These are phyloP conservation scores for Colletotrichum sp. DNA, from an alignment of 2,329 filamentous ascomycete species.

Conservation along the genomic window DNA sequence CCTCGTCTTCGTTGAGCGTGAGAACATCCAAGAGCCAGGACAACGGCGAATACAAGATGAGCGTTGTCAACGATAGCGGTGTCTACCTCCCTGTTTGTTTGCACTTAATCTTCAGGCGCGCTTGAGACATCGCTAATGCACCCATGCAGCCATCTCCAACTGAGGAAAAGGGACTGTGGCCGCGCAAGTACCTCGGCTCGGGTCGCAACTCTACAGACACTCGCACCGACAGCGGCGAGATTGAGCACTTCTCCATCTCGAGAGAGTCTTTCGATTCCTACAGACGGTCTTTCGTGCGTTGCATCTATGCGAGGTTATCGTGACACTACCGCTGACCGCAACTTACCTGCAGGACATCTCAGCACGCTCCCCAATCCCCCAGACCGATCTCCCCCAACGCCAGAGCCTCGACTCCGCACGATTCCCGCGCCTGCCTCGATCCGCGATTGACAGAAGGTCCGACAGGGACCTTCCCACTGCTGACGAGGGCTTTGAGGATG, in stretches of 20 bases:
- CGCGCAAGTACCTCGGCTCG: slow-evolving; percentile 51
- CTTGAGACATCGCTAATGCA: slow-evolving; percentile 28
- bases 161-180: slow-evolving; percentile 85
- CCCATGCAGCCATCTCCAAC: slow-evolving; percentile 77
- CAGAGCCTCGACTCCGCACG: slow-evolving; percentile 82
- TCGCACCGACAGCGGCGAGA: slow-evolving; percentile 70
- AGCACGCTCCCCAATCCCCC: slow-evolving; percentile 77
- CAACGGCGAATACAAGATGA: slow-evolving; percentile 79
- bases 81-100: slow-evolving; percentile 85
- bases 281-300: slow-evolving; percentile 87
- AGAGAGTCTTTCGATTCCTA: slow-evolving; percentile 98
- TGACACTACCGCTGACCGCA: background rate
- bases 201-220: slow-evolving; percentile 61
- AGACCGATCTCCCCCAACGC: slow-evolving; percentile 66
- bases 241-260: slow-evolving; percentile 94
- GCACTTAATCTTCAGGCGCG: slow-evolving; percentile 4
- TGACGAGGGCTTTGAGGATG: slow-evolving; percentile 86
- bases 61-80: slow-evolving; percentile 93
- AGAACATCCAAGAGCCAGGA: slow-evolving; percentile 66
- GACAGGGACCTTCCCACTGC: slow-evolving; percentile 68
- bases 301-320: background rate
- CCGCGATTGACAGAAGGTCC: slow-evolving; percentile 61
- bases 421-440: slow-evolving; percentile 66
- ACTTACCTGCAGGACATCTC: slow-evolving; percentile 75
- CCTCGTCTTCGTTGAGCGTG: slow-evolving; percentile 66